Base-by-base conservation (phyloP, 345 rosid genomes). In the Boechera stricta region DNA sequence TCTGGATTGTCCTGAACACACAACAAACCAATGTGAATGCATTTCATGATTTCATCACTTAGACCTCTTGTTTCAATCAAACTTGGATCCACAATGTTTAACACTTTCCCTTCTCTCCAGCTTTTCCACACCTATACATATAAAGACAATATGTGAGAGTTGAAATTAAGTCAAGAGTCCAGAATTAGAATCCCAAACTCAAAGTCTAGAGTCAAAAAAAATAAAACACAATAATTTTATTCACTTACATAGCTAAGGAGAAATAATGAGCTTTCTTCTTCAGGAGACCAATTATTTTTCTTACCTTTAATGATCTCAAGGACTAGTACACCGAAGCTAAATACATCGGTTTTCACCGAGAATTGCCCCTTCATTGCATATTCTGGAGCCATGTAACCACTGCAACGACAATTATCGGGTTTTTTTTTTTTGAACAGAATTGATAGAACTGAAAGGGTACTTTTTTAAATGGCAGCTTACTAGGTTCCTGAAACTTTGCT, bases 401-500 rank as follows among this genome's bases (percentile, higher is more conserved):
- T 73, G 31, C 57, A 45, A 44, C 5, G 7, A 41, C 12, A 3
- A 31, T 1, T 10, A 11, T 26, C 6, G 5, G 4, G 12, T 24
- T 52, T 6, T 1, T 0, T 35, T 1, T 35, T 4, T 16, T 1
- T 10, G 5, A 12, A 11, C 0, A 13, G 0, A 42, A 42, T 26
- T 26, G 53, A 3, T 13, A 15, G 5, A 42, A 42, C 0, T 26
- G 0, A 26, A 62, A 62, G 48, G 49, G 1, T 49, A 6, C 1
- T 12, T 9, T 7, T 11, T 12, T 3, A 12, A 7, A 7, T 16
- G 10, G 31, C 11, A 53, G 52, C 81, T 67, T 81, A 82, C 86
- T 74, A 84, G 11, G 87, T 87, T 47, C 87, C 87, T 5, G 79
- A 79, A 29, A 85, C 64, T 71, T 67, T 84, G 33, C 67, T 75